These are phyloP conservation scores for Penicillium occitanis DNA, from an alignment of 2,329 filamentous ascomycete species.

Conservation along the genomic window DNA sequence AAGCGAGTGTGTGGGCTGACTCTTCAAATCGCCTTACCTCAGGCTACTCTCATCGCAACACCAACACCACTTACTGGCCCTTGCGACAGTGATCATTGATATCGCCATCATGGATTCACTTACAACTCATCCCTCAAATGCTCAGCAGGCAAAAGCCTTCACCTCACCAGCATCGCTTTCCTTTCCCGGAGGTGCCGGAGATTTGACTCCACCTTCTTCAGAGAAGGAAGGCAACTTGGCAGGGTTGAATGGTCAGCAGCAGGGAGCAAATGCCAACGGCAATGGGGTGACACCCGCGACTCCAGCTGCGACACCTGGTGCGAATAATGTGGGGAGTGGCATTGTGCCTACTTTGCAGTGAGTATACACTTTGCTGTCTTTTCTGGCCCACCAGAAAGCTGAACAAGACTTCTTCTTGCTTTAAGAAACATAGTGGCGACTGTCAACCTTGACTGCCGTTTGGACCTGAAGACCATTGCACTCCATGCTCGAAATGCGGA, in stretches of 20 bases:
- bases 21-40: not conserved
- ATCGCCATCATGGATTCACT: conserved; percentile 74
- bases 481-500: conserved; percentile 97
- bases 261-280: conserved; percentile 61
- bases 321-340: conserved; percentile 78
- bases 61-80: not conserved
- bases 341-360: conserved; percentile 95
- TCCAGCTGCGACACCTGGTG: conserved; percentile 86
- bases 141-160: conserved; percentile 92
- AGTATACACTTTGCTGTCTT: conserved; percentile 62
- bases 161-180: conserved; percentile 89
- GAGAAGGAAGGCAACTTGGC: conserved; percentile 62
- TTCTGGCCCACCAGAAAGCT: conserved; percentile 51
- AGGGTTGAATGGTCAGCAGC: conserved; percentile 54
- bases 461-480: conserved; percentile 98
- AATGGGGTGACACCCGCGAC: conserved; percentile 84
- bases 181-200: conserved; percentile 79
- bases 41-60: not conserved
- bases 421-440: conserved; percentile 97
- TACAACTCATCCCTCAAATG: conserved; percentile 87
- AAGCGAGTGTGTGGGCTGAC: not conserved
- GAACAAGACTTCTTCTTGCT: conserved; percentile 40
- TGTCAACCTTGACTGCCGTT: conserved; percentile 93
- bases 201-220: conserved; percentile 76
- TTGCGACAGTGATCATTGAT: not conserved